Evolutionary conservation across 2,329 filamentous ascomycete species (phyloP).

Genomic region (Setomelanomma holmii): DNA sequence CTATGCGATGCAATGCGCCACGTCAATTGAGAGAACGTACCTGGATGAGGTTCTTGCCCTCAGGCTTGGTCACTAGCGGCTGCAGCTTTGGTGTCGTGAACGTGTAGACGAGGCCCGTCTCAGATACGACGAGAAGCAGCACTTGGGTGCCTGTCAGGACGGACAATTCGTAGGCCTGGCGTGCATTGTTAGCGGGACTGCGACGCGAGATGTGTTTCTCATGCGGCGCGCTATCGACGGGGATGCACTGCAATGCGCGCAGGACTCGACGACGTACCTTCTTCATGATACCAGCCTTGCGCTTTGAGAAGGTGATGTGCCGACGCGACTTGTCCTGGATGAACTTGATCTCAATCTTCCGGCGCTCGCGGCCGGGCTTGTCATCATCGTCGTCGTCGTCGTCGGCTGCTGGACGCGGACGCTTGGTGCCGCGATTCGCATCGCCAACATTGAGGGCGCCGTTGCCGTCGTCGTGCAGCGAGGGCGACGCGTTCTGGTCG

Average conservation of each 20-base stretch:
- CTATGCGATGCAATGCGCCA: constrained; percentile 16
- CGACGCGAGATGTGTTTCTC: too few species aligned
- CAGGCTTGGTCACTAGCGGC: constrained; percentile 95
- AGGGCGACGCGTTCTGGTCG: constrained; percentile 59
- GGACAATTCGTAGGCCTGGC: constrained; percentile 92
- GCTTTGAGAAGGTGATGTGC: constrained; percentile 99
- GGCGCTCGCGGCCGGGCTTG: constrained; percentile 94
- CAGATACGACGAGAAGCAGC: constrained; percentile 91
- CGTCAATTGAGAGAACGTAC: constrained; percentile 60
- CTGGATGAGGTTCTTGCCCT: constrained; percentile 99
- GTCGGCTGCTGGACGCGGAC: constrained; percentile 79
- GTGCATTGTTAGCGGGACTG: constrained; percentile 6
- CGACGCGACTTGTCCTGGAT: constrained; percentile 99
- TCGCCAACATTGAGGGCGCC: constrained; percentile 58
- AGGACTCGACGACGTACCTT: constrained; percentile 71
- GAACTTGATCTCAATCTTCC: constrained; percentile 99
- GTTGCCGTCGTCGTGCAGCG: constrained; percentile 62
- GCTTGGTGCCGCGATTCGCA: constrained; percentile 87
- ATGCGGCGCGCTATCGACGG: constrained; percentile 35
- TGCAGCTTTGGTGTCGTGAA: constrained; percentile 99
- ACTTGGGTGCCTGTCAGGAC: constrained; percentile 98
- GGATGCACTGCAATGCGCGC: constrained; percentile 25
- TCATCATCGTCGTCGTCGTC: constrained; percentile 98
- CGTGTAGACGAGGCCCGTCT: constrained; percentile 96
- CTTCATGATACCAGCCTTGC: constrained; percentile 99